These are phyloP conservation scores for Coemansia sp. DNA, from an alignment of 192 early-diverging fungal genomes.

Conservation along the genomic window DNA sequence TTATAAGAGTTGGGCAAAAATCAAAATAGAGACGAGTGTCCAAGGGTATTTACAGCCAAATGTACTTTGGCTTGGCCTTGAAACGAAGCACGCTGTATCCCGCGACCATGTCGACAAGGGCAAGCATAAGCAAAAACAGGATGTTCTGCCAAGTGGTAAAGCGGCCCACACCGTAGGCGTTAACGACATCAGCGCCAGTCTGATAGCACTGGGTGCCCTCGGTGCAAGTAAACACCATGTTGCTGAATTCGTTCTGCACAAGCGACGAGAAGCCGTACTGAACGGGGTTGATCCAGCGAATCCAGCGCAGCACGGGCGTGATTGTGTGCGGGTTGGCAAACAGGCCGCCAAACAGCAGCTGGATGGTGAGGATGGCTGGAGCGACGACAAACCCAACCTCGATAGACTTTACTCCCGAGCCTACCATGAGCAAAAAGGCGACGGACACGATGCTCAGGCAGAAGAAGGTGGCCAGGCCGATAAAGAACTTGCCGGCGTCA, in stretches of 20 bases:
- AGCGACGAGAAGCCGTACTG: slow-evolving; percentile 42
- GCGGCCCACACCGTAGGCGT: slow-evolving; percentile 31
- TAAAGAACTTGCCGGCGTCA: slow-evolving; percentile 49
- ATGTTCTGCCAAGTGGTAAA: slow-evolving; percentile 46
- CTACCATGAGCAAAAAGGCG: slow-evolving; percentile 36
- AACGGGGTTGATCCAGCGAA: slow-evolving; percentile 50
- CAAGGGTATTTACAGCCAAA: slow-evolving; percentile 30
- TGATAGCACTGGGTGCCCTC: slow-evolving; percentile 30
- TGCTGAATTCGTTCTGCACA: slow-evolving; percentile 46
- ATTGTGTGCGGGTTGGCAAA: slow-evolving; percentile 43
- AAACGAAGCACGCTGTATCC: slow-evolving; percentile 44
- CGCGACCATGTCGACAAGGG: slow-evolving; percentile 14
- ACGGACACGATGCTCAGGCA: slow-evolving; percentile 34
- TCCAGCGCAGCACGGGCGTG: slow-evolving; percentile 52
- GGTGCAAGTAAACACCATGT: slow-evolving; percentile 34
- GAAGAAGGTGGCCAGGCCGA: slow-evolving; percentile 43
- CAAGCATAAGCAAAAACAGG: slow-evolving; percentile 48
- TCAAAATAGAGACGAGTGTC: neutral
- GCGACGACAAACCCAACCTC: slow-evolving; percentile 47
- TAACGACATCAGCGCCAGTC: slow-evolving; percentile 35
- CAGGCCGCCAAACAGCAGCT: slow-evolving; percentile 50
- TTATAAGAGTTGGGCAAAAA: neutral
- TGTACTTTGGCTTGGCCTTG: slow-evolving; percentile 46
- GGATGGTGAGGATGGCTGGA: slow-evolving; percentile 38
- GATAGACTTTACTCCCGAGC: slow-evolving; percentile 38